A percentile compares a stretch with the other conserved stretches of the same genome.
Evolutionary conservation across 176 grass and related monocot genomes (phyloP).

Genomic region (Carex myosuroides): DNA sequence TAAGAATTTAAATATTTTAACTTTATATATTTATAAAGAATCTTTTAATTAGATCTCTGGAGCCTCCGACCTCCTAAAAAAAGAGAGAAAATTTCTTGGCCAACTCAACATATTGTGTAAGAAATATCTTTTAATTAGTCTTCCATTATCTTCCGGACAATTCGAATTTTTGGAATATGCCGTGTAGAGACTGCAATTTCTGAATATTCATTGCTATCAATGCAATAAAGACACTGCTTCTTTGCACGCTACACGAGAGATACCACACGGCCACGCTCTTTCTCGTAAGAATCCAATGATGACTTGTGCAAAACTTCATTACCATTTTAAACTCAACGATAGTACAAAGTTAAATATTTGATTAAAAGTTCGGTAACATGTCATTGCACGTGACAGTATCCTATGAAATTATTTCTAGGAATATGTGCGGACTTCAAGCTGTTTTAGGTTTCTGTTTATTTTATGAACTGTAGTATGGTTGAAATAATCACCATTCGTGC

Average conservation of each 20-base stretch:
- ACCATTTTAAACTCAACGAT: background rate
- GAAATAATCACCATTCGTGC: too few relatives aligned
- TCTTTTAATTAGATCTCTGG: too few relatives aligned
- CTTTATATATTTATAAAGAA: too few relatives aligned
- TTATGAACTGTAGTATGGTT: too few relatives aligned
- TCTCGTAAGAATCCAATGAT: background rate
- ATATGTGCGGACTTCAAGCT: background rate
- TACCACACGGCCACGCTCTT: background rate
- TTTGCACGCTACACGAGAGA: conserved; percentile 9
- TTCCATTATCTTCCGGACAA: background rate
- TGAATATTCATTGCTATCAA: background rate
- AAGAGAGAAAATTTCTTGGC: too few relatives aligned
- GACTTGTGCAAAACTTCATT: conserved; percentile 2
- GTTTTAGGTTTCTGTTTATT: background rate
- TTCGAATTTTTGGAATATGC: background rate
- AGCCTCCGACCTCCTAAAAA: too few relatives aligned
- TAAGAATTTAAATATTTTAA: too few relatives aligned
- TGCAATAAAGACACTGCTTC: background rate
- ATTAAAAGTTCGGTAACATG: background rate
- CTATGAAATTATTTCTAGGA: background rate
- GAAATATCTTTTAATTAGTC: background rate
- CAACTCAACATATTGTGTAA: too few relatives aligned
- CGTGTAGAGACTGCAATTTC: background rate
- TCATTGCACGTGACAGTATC: conserved; percentile 6
- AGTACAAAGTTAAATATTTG: background rate